Conservation (phyloP, 306 rosid genomes). For the Cucurbita ficifolia region DNA sequence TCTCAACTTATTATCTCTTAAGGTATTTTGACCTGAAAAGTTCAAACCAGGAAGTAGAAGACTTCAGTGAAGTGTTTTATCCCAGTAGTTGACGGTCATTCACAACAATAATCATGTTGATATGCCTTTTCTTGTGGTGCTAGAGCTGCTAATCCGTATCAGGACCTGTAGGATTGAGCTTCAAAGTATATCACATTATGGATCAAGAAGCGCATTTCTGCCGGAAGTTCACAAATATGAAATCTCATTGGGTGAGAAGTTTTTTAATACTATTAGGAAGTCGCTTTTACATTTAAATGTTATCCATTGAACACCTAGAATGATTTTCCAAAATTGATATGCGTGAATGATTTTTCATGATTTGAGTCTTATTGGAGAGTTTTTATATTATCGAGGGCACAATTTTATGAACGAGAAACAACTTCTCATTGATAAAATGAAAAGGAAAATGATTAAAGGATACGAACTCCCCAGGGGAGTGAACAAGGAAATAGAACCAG, state of each 20-base stretch:
- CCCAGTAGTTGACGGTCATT: background rate
- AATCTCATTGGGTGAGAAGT: slow-evolving; percentile 53
- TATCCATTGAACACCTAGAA: background rate
- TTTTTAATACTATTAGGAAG: background rate
- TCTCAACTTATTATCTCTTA: background rate
- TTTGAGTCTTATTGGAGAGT: background rate
- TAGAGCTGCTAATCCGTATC: slow-evolving; percentile 13
- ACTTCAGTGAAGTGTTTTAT: slow-evolving; percentile 4
- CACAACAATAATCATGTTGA: background rate
- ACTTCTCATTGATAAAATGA: too few relatives aligned
- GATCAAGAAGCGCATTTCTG: slow-evolving; percentile 32
- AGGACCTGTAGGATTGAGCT: slow-evolving; percentile 30
- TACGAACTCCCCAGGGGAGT: too few relatives aligned
- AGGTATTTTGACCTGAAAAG: background rate
- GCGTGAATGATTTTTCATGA: background rate
- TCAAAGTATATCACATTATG: slow-evolving; percentile 34
- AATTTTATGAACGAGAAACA: too few relatives aligned
- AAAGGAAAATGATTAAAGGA: too few relatives aligned
- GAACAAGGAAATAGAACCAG: too few relatives aligned
- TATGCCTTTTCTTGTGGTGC: background rate
- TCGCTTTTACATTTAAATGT: background rate
- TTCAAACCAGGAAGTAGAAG: background rate
- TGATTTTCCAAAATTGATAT: background rate
- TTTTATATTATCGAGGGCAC: background rate
- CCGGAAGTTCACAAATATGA: slow-evolving; percentile 45